A percentile compares a stretch with the other conserved stretches of the same genome.
Conservation (phyloP, 2,329 filamentous ascomycete genomes). For the Chrysosporium keratinophilum region DNA sequence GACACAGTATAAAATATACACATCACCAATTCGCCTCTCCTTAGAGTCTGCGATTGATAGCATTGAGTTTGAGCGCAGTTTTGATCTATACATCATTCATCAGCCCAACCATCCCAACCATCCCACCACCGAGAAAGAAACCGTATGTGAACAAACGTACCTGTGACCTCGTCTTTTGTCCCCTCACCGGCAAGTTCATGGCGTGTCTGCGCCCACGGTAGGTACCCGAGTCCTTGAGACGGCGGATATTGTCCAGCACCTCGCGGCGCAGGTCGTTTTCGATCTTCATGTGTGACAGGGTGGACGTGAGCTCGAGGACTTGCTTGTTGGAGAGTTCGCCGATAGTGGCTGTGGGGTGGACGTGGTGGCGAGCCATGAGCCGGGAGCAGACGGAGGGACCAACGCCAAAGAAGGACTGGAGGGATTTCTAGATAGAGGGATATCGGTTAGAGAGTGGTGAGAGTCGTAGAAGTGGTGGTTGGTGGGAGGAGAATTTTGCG, state of each 20-base stretch:
- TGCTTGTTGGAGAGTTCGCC: slow-evolving; percentile 65
- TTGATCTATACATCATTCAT: slow-evolving; percentile 39
- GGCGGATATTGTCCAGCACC: slow-evolving; percentile 71
- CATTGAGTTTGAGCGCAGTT: slow-evolving; percentile 50
- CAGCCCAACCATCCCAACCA: neutral
- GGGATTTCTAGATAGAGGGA: slow-evolving; percentile 36
- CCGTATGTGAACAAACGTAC: slow-evolving; percentile 27
- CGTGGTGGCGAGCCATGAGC: slow-evolving; percentile 79
- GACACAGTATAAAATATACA: slow-evolving; percentile 1
- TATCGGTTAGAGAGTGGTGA: neutral
- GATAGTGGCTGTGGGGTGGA: slow-evolving; percentile 72
- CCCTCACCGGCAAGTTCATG: slow-evolving; percentile 81
- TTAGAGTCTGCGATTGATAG: slow-evolving; percentile 42
- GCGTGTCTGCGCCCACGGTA: slow-evolving; percentile 86
- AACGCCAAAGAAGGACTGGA: slow-evolving; percentile 79
- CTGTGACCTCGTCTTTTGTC: slow-evolving; percentile 77
- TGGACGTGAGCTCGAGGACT: slow-evolving; percentile 69
- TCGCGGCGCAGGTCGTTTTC: slow-evolving; percentile 75
- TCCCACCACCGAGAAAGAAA: neutral
- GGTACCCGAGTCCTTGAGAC: slow-evolving; percentile 80
- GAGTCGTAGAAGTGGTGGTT: neutral
- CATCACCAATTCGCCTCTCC: neutral
- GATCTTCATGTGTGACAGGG: slow-evolving; percentile 83
- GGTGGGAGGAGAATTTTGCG: slow-evolving; percentile 11
- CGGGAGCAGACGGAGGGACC: slow-evolving; percentile 58